Conservation (phyloP, 495 filamentous ascomycete species). For the Penicillium psychrofluorescens region DNA sequence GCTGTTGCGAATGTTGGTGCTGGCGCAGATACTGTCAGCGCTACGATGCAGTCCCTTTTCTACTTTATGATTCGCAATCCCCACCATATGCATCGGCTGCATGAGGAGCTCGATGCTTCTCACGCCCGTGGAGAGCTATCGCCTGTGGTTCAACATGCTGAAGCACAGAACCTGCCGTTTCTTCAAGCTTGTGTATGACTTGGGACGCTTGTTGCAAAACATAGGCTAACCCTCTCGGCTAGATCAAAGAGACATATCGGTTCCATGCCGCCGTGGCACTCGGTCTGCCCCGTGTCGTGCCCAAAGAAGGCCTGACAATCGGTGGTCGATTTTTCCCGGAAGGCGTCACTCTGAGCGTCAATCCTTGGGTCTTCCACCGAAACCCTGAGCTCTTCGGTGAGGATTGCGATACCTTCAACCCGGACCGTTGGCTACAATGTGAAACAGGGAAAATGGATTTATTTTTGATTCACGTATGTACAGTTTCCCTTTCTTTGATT, state of each 20-base stretch:
- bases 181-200: slow-evolving; percentile 28
- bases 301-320: slow-evolving; percentile 20
- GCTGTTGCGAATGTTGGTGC: slow-evolving; percentile 35
- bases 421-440: slow-evolving; percentile 35
- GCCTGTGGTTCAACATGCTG: slow-evolving; percentile 13
- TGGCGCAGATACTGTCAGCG: slow-evolving; percentile 37
- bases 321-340: slow-evolving; percentile 26
- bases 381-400: slow-evolving; percentile 34
- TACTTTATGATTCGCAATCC: slow-evolving; percentile 27
- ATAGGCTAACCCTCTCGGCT: background rate
- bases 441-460: slow-evolving; percentile 23
- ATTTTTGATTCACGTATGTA: slow-evolving; percentile 25
- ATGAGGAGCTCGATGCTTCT: slow-evolving; percentile 31
- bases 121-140: slow-evolving; percentile 16
- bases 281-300: slow-evolving; percentile 22
- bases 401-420: slow-evolving; percentile 38
- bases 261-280: slow-evolving; percentile 24
- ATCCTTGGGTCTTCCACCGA: slow-evolving; percentile 38
- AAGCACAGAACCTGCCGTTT: slow-evolving; percentile 24
- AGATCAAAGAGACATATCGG: slow-evolving; percentile 48
- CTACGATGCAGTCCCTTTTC: slow-evolving; percentile 31
- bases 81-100: slow-evolving; percentile 16
- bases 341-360: slow-evolving; percentile 36
- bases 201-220: background rate
- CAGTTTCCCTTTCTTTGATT: background rate